These are phyloP conservation scores for Amanita jacksonii DNA, from an alignment of 768 basidiomycete species.

Conservation along the genomic window DNA sequence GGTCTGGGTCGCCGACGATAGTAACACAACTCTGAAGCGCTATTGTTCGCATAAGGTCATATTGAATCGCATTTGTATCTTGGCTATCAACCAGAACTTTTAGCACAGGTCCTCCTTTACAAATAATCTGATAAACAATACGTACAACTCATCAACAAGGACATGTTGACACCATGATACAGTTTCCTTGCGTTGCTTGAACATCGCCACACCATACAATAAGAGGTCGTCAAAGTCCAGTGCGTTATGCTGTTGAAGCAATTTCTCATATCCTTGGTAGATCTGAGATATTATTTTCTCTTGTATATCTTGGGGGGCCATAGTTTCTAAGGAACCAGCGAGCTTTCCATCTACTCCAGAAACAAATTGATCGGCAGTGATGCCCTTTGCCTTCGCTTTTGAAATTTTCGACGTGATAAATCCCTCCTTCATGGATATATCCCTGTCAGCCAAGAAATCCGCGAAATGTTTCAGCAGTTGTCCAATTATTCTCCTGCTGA, in stretches of 20 bases:
- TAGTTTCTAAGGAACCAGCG: constrained; percentile 12
- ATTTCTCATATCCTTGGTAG: constrained; percentile 58
- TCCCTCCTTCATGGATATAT: constrained; percentile 46
- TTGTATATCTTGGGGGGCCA: constrained; percentile 10
- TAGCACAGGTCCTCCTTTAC: neutral
- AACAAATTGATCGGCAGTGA: constrained; percentile 39
- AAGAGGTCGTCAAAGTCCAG: constrained; percentile 87
- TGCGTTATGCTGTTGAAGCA: constrained; percentile 51
- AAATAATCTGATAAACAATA: constrained; percentile 9
- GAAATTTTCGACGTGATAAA: constrained; percentile 57
- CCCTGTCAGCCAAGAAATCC: constrained; percentile 32
- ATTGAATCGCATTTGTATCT: constrained; percentile 79
- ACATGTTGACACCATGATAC: constrained; percentile 58
- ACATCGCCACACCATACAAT: constrained; percentile 60
- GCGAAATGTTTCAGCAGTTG: constrained; percentile 49
- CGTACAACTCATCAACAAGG: constrained; percentile 77
- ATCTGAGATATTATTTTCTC: constrained; percentile 38
- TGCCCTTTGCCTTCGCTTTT: constrained; percentile 62
- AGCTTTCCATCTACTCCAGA: constrained; percentile 14
- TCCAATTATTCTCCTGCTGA: constrained; percentile 60
- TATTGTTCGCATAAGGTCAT: constrained; percentile 66
- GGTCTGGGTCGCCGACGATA: constrained; percentile 87
- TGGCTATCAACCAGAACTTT: constrained; percentile 37
- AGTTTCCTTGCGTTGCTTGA: constrained; percentile 37
- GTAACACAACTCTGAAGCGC: constrained; percentile 51